These are phyloP conservation scores for Irpex rosettiformis DNA, from an alignment of 1,284 basidiomycete species.

Conservation along the genomic window DNA sequence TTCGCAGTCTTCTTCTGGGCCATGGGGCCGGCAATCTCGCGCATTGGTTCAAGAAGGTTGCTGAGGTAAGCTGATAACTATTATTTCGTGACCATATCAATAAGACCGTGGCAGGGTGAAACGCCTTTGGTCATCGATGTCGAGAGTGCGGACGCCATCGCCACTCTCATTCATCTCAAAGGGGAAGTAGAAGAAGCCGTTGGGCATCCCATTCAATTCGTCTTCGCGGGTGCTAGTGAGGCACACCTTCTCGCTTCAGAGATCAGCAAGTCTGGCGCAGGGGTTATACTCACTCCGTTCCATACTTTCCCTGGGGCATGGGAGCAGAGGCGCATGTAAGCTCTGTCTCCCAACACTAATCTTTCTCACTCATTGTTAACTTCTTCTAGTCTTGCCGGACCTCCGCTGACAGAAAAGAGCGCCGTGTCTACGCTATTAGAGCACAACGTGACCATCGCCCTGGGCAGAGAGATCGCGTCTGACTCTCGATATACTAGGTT, in stretches of 20 bases:
- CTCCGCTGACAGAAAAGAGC: conserved; percentile 59
- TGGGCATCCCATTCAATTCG: conserved; percentile 41
- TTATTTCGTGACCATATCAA: background rate
- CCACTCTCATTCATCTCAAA: conserved; percentile 69
- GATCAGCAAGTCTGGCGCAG: conserved; percentile 62
- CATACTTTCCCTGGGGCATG: conserved; percentile 65
- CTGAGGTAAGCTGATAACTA: conserved; percentile 36
- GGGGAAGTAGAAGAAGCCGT: conserved; percentile 60
- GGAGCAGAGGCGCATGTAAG: conserved; percentile 65
- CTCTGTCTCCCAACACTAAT: background rate
- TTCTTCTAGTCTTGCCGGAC: conserved; percentile 54
- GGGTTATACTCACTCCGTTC: conserved; percentile 65
- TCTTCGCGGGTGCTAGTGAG: conserved; percentile 73
- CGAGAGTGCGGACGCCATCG: conserved; percentile 71
- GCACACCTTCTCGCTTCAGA: conserved; percentile 71
- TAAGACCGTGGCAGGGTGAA: conserved; percentile 30
- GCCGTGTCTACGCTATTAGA: conserved; percentile 50
- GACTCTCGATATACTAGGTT: conserved; percentile 66
- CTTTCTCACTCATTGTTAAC: conserved; percentile 17
- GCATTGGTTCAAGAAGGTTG: conserved; percentile 50
- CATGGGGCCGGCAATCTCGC: conserved; percentile 42
- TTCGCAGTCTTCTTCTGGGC: conserved; percentile 51
- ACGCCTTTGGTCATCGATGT: conserved; percentile 65
- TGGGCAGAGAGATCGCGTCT: conserved; percentile 62
- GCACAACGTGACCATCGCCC: conserved; percentile 65